Evolutionary conservation across 805 yeast genomes (phyloP).

Genomic region (Candida ascalaphidarum): DNA sequence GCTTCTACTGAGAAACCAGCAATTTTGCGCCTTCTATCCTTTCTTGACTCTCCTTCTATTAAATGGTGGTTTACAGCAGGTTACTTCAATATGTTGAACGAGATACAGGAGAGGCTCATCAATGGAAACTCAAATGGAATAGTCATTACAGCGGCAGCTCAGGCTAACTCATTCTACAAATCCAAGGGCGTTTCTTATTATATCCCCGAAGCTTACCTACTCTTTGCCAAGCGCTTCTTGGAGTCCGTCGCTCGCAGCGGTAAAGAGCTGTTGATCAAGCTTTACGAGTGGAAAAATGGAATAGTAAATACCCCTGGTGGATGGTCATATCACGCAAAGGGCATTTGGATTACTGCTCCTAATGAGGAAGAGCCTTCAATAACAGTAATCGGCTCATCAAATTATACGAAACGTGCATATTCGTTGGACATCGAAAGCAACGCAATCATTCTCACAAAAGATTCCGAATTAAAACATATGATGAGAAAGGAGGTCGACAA

Average conservation of each 20-base stretch:
- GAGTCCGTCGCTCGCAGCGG: slow-evolving; percentile 36
- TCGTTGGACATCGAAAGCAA: slow-evolving; percentile 83
- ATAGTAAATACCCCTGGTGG: slow-evolving; percentile 73
- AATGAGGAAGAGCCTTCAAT: slow-evolving; percentile 52
- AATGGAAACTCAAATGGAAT: slow-evolving; percentile 52
- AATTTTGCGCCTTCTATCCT: slow-evolving; percentile 51
- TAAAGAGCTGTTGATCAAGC: slow-evolving; percentile 37
- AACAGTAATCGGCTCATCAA: slow-evolving; percentile 86
- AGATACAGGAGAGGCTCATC: slow-evolving; percentile 51
- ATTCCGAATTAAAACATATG: slow-evolving; percentile 42
- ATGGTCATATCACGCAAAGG: slow-evolving; percentile 98
- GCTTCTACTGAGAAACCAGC: slow-evolving; percentile 76
- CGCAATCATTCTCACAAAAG: slow-evolving; percentile 69
- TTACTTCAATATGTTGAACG: slow-evolving; percentile 84
- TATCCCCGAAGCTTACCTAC: slow-evolving; percentile 80
- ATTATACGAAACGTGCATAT: slow-evolving; percentile 87
- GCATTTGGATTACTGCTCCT: slow-evolving; percentile 73
- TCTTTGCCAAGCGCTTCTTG: slow-evolving; percentile 64
- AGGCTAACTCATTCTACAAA: slow-evolving; percentile 88
- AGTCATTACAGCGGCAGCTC: slow-evolving; percentile 86
- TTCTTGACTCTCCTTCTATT: slow-evolving; percentile 43
- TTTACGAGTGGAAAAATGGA: slow-evolving; percentile 86
- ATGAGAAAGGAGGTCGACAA: slow-evolving; percentile 61
- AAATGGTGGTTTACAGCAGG: slow-evolving; percentile 94
- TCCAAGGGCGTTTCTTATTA: slow-evolving; percentile 75